Base-by-base conservation (phyloP, 805 yeast species). In the Clavispora vitiphila region DNA sequence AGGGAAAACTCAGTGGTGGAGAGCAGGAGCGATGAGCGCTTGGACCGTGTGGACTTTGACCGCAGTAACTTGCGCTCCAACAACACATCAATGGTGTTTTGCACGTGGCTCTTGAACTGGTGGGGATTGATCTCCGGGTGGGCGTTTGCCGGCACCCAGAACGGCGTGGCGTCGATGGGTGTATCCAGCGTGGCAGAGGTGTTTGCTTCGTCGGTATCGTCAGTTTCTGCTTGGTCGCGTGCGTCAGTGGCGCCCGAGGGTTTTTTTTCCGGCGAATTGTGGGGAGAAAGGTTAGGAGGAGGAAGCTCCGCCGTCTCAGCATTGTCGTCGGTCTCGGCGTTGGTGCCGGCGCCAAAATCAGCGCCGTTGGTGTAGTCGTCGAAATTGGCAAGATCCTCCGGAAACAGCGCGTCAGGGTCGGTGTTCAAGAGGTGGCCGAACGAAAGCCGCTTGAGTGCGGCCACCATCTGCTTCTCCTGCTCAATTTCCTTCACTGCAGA, bases 81-180 rank as follows among this genome's bases (percentile, higher is more conserved):
- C 25, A 76, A 59, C 47, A 76, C 80, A 45, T 72, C 74, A 4
- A 77, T 79, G n/a, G 78, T 72, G 21, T 66, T 60, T 43, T 81
- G 81, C 35, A 85, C 81, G 56, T 83, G 84, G 49, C 74, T 76
- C 49, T 80, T 69, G 64, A 80, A 84, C 53, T 86, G 87, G 54
- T 86, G 95, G 2, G 98, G 98, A 20, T 95, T 90, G n/a, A 91
- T 76, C 54, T 86, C 91, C 1, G 98, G 98, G 60, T 93, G 99
- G 29, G 88, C 72, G 48, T 79, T 80, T 2, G 98, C 99, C 0
- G 98, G 98, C 1, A 93, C 97, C 99, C 99, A 91, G 24, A 86
- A 64, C 43, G 77, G 67, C 37, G 75, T 74, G 14, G 76, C 64
- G 32, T 16, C 32, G 20, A 29, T 29, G 9, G 32, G 32, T 20